phyloP scores from a whole-genome alignment of 2,329 filamentous ascomycete species.

The Monilinia fructicola region DNA sequence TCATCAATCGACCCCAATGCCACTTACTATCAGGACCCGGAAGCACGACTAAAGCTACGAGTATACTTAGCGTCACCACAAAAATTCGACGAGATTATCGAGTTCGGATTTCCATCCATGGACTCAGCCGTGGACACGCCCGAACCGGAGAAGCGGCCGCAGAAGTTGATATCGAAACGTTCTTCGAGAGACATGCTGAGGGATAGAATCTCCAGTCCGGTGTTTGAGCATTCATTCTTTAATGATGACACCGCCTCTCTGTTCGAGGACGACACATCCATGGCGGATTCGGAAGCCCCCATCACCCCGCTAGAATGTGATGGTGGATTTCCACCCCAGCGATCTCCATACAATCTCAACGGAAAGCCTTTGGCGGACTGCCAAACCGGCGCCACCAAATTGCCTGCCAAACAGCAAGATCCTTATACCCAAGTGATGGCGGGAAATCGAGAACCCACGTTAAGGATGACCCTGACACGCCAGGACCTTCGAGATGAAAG shows the following conservation, averaged over 20 bases:
- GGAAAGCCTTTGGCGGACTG: conserved; percentile 45
- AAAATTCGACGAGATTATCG: conserved; percentile 92
- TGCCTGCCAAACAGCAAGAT: conserved; percentile 34
- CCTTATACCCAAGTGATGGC: conserved; percentile 53
- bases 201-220: conserved; percentile 43
- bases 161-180: conserved; percentile 29
- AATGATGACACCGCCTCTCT: conserved; percentile 57
- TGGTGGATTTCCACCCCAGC: conserved; percentile 36
- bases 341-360: conserved; percentile 27
- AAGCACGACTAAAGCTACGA: conserved; percentile 81
- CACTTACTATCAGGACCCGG: conserved; percentile 85
- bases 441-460: conserved; percentile 82
- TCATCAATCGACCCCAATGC: conserved; percentile 67
- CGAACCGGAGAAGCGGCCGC: conserved; percentile 39
- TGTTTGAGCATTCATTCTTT: conserved; percentile 57
- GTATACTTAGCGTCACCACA: conserved; percentile 85
- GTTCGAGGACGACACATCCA: conserved; percentile 56
- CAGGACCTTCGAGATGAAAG: conserved; percentile 80
- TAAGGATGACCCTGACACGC: conserved; percentile 91
- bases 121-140: conserved; percentile 45
- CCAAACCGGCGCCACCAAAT: conserved; percentile 36
- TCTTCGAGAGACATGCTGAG: conserved; percentile 28
- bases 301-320: conserved; percentile 37
- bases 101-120: conserved; percentile 82
- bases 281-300: conserved; percentile 57